Conservation (phyloP, 192 early-diverging fungal genomes). For the Entomortierella lignicola region DNA sequence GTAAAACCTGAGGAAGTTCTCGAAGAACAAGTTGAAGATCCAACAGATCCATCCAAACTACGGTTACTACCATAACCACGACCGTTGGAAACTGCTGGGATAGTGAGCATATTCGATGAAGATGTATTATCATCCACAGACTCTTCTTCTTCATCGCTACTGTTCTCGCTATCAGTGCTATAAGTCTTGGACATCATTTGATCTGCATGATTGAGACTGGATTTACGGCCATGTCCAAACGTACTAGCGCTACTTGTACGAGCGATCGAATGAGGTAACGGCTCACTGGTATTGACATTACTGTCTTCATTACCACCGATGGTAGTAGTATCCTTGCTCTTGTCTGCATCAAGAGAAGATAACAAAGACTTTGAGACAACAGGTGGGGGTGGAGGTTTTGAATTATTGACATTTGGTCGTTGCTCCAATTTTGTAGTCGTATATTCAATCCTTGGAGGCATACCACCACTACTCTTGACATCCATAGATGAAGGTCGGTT, state of each 20-base stretch:
- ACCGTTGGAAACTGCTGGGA: background rate
- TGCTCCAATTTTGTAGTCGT: conserved; percentile 19
- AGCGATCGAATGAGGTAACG: background rate
- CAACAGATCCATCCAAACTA: conserved; percentile 15
- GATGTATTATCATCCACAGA: background rate
- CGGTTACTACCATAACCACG: conserved; percentile 3
- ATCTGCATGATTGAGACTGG: conserved; percentile 10
- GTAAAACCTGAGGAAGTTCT: conserved; percentile 32
- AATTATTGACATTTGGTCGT: background rate
- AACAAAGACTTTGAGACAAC: too few relatives aligned
- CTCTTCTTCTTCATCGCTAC: too few relatives aligned
- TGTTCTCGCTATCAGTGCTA: background rate
- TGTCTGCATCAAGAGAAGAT: background rate
- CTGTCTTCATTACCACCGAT: background rate
- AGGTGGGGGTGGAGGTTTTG: too few relatives aligned
- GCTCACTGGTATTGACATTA: background rate
- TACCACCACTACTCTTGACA: background rate
- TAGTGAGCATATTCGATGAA: background rate
- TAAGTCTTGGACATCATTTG: background rate
- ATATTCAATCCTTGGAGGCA: background rate
- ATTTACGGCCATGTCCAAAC: conserved; percentile 25
- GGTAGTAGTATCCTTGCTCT: background rate
- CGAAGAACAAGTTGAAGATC: conserved; percentile 39
- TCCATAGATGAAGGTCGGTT: conserved; percentile 16
- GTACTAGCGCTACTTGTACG: conserved; percentile 8